Conservation (phyloP, 495 filamentous ascomycete genomes). For the Neurospora sp. region DNA sequence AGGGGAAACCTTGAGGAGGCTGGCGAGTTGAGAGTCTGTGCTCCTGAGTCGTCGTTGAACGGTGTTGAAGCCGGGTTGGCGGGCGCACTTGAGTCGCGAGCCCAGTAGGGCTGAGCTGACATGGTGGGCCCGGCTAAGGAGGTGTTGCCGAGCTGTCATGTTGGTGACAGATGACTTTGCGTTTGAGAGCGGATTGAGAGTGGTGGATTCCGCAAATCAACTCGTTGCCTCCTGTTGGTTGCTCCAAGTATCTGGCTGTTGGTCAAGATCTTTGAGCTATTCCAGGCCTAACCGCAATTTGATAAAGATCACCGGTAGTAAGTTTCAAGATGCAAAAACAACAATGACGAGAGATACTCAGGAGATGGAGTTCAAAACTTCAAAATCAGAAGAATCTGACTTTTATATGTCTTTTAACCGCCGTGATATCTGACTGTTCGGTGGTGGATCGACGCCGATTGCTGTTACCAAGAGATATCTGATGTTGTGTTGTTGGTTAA, state of each 20-base stretch:
- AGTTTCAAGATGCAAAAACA: neutral
- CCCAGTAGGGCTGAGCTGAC: neutral
- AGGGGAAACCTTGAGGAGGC: conserved; percentile 63
- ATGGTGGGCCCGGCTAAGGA: neutral
- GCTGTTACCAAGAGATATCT: neutral
- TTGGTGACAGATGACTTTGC: neutral
- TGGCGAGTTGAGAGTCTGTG: conserved; percentile 26
- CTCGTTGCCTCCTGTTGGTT: neutral
- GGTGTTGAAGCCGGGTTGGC: neutral
- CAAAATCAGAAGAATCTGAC: neutral
- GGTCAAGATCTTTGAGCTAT: neutral
- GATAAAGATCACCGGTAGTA: neutral
- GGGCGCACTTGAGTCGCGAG: neutral
- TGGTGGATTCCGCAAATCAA: neutral
- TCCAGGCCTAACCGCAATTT: neutral
- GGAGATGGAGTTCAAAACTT: neutral
- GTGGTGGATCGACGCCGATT: neutral
- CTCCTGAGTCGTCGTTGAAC: neutral
- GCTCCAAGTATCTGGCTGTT: neutral
- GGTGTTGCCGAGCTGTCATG: neutral
- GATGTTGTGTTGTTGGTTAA: neutral
- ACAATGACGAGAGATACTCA: neutral
- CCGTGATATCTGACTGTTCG: neutral
- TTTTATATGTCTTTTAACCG: neutral
- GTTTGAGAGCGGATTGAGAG: neutral